Evolutionary conservation across 768 basidiomycete genomes (phyloP), one percentile per base, ranked within the genome.

Genomic region (Mycena rebaudengoi): DNA sequence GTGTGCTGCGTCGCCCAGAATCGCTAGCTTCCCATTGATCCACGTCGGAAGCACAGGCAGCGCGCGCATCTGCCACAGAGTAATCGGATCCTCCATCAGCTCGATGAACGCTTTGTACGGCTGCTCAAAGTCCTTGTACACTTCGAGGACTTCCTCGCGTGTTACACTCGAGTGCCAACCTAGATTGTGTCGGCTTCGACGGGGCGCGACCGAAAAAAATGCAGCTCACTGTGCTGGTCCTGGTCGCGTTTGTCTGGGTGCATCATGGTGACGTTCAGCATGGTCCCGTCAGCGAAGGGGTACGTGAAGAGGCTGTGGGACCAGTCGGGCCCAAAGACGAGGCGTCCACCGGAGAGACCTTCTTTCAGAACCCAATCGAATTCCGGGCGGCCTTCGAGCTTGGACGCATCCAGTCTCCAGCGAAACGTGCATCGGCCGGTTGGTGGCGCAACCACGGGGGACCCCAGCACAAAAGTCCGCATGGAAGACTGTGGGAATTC

Each of bases 251-350:
- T 32, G 48, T 59, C 57, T 5, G 48, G 57, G 28, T 50, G 57
- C 39, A 50, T 50, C 57, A 59, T 59, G n/a, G 57, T 41, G 14
- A 59, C 57, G n/a, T 49, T 59, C 12, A 59, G 23, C n/a, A 39
- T 45, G 4, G 37, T 50, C 13, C 18, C 26, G 23, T 58, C 56
- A 8, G 18, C 1, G 39, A 45, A 59, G 2, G 57, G 57, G 12
- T 59, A 59, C 10, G 41, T 1, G 20, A 59, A 59, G 7, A 39
- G 23, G 25, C 23, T 18, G 37, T n/a, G 26, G 25, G 14, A 21
- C n/a, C n/a, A n/a, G 16, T 4, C 37, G n/a, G 49, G n/a, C 18
- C 51, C 49, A 8, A 2, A 5, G 20, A 60, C 49, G 3, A 35
- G 11, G 28, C 58, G 49, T 7, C 21, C 58, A 8, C 58, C 58